Conservation (phyloP, 1,284 basidiomycete species). For the Ceratorhiza oryzae-sativae region DNA sequence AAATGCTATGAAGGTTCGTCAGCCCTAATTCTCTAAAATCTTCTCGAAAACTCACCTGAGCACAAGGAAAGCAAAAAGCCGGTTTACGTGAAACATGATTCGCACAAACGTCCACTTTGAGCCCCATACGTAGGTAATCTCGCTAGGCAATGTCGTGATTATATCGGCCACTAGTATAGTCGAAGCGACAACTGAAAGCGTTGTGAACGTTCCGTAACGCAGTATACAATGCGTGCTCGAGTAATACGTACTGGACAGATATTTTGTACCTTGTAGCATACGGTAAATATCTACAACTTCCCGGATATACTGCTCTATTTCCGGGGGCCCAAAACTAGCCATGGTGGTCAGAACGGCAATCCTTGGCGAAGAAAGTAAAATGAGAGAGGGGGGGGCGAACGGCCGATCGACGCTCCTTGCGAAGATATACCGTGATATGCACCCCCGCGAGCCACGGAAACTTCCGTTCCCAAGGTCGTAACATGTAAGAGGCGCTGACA, state of each 20-base stretch:
- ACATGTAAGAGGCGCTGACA: too few species aligned
- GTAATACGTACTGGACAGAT: constrained; percentile 34
- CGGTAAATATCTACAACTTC: constrained; percentile 2
- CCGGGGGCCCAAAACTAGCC: background rate
- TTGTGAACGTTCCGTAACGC: too few species aligned
- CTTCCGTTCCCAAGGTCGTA: background rate
- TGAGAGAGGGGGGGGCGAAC: background rate
- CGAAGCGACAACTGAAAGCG: constrained; percentile 15
- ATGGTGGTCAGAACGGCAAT: background rate
- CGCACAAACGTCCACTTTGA: constrained; percentile 8
- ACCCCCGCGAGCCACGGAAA: background rate
- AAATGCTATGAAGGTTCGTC: background rate
- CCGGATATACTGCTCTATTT: background rate
- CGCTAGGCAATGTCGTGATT: background rate
- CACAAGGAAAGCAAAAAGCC: background rate
- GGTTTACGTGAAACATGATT: constrained; percentile 17
- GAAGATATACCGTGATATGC: background rate
- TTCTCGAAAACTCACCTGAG: background rate
- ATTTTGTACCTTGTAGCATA: constrained; percentile 54
- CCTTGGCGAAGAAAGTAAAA: background rate
- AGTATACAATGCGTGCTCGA: background rate
- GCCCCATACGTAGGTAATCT: constrained; percentile 10
- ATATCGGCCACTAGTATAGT: constrained; percentile 20
- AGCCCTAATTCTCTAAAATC: background rate
- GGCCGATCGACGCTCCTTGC: background rate